Percentiles rank a stretch among this genome's conserved stretches.
These are phyloP conservation scores for Neopestalotiopsis sp. DNA, from an alignment of 2,329 filamentous ascomycete species.

Conservation along the genomic window DNA sequence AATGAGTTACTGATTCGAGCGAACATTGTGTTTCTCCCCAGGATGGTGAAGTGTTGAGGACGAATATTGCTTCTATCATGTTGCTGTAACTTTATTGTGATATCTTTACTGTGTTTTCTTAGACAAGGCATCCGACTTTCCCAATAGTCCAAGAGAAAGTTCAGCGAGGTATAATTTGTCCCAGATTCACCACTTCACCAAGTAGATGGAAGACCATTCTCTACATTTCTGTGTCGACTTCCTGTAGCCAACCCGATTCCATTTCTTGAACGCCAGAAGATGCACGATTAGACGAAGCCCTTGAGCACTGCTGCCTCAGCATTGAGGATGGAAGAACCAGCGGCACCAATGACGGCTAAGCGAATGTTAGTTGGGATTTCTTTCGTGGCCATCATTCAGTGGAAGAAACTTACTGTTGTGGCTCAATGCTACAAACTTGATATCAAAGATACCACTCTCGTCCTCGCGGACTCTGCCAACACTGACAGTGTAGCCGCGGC, in stretches of 20 bases:
- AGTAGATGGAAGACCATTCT: background rate
- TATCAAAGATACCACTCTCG: slow-evolving; percentile 86
- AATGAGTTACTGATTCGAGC: too few species aligned
- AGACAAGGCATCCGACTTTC: background rate
- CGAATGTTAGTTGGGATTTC: background rate
- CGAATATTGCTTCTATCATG: too few species aligned
- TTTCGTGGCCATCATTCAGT: background rate
- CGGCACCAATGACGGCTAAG: slow-evolving; percentile 86
- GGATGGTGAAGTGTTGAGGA: too few species aligned
- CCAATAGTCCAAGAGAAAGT: background rate
- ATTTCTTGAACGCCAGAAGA: background rate
- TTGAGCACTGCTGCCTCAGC: slow-evolving; percentile 91
- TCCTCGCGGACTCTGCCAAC: slow-evolving; percentile 88
- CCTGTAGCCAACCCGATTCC: background rate
- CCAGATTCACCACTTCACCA: background rate
- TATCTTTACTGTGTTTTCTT: background rate
- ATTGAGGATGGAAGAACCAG: slow-evolving; percentile 94
- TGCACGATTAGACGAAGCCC: slow-evolving; percentile 69
- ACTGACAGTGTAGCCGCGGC: slow-evolving; percentile 86
- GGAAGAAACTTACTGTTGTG: slow-evolving; percentile 65
- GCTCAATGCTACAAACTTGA: slow-evolving; percentile 92
- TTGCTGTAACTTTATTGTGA: background rate
- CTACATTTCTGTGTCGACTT: background rate
- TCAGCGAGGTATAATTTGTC: background rate
- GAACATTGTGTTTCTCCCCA: too few species aligned